Evolutionary conservation across 2,329 filamentous ascomycete genomes (phyloP), one percentile per base, ranked within the genome.

Genomic region (Apiospora saccharicola): DNA sequence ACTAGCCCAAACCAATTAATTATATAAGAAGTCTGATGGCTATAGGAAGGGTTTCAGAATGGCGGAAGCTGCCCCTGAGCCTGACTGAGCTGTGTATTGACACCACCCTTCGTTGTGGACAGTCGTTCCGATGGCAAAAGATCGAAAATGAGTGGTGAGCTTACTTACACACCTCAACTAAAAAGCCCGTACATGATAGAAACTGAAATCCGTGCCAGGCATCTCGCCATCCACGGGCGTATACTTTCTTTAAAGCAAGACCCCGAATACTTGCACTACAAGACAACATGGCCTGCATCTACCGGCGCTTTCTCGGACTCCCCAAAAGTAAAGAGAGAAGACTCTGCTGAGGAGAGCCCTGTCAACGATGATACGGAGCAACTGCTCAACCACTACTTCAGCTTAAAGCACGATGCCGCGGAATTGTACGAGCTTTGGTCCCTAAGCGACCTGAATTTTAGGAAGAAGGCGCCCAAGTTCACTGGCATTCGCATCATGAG

Each of bases 101-200:
- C 78, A 99, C 96, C 0, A 98, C 95, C 0, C 86, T 99, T 46
- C 92, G 96, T 74, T 99, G 96, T 81, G 96, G 96, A 4, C 96
- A 99, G 82, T 98, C 96, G 0, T 99, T 99, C 78, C 92, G 96
- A 85, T 99, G 96, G 96, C 92, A 92, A 74, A 95, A 95, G 80
- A 90, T 94, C 68, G 89, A 91, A 61, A 91, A 95, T 80, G 92
- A 96, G 86, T 99, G 96, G 96, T 93, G 78, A 75, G 81, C 57
- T 22, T n/a, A 49, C 46, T 34, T 64, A 22, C 26, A 30, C 43
- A 70, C 49, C 22, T 34, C 64, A 10, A 30, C 8, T 30, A 46
- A 7, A 44, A 57, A 14, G 24, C 41, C 13, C 37, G 16, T 22
- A 34, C 22, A 44, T 24, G 24, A 12, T 46, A 34, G 8, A 44